Percentiles rank a stretch among this genome's conserved stretches.
Evolutionary conservation across 2,329 filamentous ascomycete species (phyloP).

Genomic region (Magnaporthiopsis poae): DNA sequence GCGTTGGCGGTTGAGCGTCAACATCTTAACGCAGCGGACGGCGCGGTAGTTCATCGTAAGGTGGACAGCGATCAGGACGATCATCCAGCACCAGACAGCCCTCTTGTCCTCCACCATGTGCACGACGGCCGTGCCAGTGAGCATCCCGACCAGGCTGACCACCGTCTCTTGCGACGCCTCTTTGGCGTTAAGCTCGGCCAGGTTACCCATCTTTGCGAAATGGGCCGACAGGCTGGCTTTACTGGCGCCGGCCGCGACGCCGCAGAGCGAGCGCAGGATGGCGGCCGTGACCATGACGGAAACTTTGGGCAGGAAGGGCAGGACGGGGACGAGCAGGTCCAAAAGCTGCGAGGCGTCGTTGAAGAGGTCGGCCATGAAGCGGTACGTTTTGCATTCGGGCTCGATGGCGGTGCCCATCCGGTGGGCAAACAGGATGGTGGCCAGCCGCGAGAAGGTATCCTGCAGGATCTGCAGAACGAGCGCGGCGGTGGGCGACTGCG

Average conservation of each 20-base stretch:
- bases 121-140: slow-evolving; percentile 73
- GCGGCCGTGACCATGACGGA: slow-evolving; percentile 40
- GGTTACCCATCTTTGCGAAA: slow-evolving; percentile 76
- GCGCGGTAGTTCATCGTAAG: slow-evolving; percentile 78
- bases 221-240: slow-evolving; percentile 88
- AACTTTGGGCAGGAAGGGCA: slow-evolving; percentile 46
- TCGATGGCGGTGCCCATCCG: slow-evolving; percentile 72
- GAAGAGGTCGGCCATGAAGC: slow-evolving; percentile 76
- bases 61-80: slow-evolving; percentile 64
- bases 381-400: slow-evolving; percentile 83
- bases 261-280: slow-evolving; percentile 58
- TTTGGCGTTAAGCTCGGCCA: slow-evolving; percentile 88
- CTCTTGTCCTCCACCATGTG: slow-evolving; percentile 59
- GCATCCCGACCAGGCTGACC: slow-evolving; percentile 78
- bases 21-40: slow-evolving; percentile 74
- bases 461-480: slow-evolving; percentile 75
- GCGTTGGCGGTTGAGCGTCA: slow-evolving; percentile 74
- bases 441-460: slow-evolving; percentile 68
- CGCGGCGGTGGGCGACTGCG: slow-evolving; percentile 68
- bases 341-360: slow-evolving; percentile 80
- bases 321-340: slow-evolving; percentile 69
- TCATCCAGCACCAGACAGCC: slow-evolving; percentile 65
- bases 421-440: slow-evolving; percentile 80
- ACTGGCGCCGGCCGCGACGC: slow-evolving; percentile 78
- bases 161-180: slow-evolving; percentile 93